These are phyloP conservation scores for Gliomastix tumulicola DNA, from an alignment of 2,329 filamentous ascomycete genomes.

Conservation along the genomic window DNA sequence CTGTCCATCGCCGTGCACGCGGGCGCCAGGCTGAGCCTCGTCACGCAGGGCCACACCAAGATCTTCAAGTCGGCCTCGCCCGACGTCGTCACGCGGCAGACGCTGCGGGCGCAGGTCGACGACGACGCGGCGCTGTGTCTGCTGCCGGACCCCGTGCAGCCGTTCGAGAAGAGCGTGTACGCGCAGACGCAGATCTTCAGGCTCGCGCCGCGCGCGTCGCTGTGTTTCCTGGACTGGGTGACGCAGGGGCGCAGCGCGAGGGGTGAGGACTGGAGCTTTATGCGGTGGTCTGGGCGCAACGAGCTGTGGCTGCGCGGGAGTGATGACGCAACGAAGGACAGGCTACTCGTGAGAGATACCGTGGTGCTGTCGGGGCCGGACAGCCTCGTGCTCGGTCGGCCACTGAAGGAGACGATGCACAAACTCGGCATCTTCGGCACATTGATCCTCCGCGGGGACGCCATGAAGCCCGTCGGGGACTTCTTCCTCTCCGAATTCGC, in stretches of 20 bases:
- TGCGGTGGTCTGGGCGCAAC: slow-evolving; percentile 74
- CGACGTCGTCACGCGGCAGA: slow-evolving; percentile 51
- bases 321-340: slow-evolving; percentile 27
- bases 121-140: slow-evolving; percentile 51
- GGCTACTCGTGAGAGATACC: slow-evolving; percentile 78
- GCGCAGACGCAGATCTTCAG: slow-evolving; percentile 77
- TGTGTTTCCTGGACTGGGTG: slow-evolving; percentile 92
- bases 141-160: slow-evolving; percentile 88
- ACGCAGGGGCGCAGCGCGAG: slow-evolving; percentile 78
- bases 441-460: slow-evolving; percentile 69
- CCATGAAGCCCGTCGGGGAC: slow-evolving; percentile 57
- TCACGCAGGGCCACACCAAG: slow-evolving; percentile 82
- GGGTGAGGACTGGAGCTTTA: slow-evolving; percentile 83
- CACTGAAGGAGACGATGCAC: slow-evolving; percentile 60
- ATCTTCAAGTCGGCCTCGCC: slow-evolving; percentile 73
- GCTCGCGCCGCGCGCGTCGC: slow-evolving; percentile 45
- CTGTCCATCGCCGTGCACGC: slow-evolving; percentile 61
- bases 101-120: slow-evolving; percentile 42
- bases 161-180: slow-evolving; percentile 78
- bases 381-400: slow-evolving; percentile 27
- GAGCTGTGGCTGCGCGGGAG: slow-evolving; percentile 62
- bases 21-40: slow-evolving; percentile 59
- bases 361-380: slow-evolving; percentile 61
- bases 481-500: slow-evolving; percentile 79
- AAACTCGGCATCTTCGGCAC: slow-evolving; percentile 75